These are phyloP conservation scores for Musa itinerans DNA, from an alignment of 176 grass and related monocot genomes.

Conservation along the genomic window DNA sequence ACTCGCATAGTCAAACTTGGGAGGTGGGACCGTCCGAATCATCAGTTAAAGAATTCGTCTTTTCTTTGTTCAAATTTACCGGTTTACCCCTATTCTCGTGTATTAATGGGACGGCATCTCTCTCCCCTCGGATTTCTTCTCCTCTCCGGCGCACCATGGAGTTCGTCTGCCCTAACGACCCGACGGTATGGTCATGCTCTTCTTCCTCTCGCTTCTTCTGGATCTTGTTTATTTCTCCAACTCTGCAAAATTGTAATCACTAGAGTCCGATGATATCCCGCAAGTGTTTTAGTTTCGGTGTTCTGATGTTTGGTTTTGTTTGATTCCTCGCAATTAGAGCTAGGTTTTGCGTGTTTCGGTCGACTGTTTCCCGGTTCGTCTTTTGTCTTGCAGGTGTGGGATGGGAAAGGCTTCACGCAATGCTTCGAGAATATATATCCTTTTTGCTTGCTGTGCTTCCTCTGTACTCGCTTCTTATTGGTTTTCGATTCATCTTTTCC, in stretches of 20 bases:
- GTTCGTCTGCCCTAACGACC: conserved; percentile 39
- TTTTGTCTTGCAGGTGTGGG: conserved; percentile 53
- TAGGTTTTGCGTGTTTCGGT: not conserved
- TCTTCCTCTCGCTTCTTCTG: not conserved
- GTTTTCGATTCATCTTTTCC: not conserved
- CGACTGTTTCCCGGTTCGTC: not conserved
- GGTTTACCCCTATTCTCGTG: not conserved
- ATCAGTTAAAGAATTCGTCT: too few relatives aligned
- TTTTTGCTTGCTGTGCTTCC: conserved; percentile 7
- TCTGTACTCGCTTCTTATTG: not conserved
- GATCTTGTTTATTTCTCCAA: not conserved
- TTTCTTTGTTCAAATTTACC: too few relatives aligned
- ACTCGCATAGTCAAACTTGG: too few relatives aligned
- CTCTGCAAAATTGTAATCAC: not conserved
- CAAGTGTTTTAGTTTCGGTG: not conserved
- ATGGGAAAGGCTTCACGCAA: conserved; percentile 47
- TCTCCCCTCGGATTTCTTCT: not conserved
- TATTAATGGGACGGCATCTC: not conserved
- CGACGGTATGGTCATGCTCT: conserved; percentile 20
- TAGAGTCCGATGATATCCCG: not conserved
- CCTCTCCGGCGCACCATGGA: conserved; percentile 24
- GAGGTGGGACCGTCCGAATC: too few relatives aligned
- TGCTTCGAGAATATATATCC: conserved; percentile 95
- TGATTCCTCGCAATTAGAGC: not conserved
- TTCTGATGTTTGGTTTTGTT: not conserved